Conservation (phyloP, 2,329 filamentous ascomycete species). For the Aspergillus jensenii region DNA sequence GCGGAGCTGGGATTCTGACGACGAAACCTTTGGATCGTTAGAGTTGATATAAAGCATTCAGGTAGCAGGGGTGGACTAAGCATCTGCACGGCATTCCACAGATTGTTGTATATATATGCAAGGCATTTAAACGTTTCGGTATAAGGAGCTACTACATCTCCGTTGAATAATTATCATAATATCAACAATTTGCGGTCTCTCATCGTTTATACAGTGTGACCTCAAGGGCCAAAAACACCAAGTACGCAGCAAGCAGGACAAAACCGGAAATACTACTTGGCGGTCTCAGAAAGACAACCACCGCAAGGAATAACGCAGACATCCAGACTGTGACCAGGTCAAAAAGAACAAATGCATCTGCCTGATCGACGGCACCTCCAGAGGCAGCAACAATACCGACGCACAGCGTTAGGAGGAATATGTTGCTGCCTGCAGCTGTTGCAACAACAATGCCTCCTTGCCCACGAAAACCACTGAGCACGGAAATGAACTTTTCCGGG, state of each 20-base stretch:
- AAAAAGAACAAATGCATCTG: slow-evolving; percentile 23
- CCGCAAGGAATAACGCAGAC: slow-evolving; percentile 14
- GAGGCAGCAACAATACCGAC: slow-evolving; percentile 33
- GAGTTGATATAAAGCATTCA: too few species aligned
- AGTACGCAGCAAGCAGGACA: slow-evolving; percentile 32
- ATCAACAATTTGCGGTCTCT: too few species aligned
- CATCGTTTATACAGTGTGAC: slow-evolving; percentile 26
- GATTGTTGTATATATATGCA: too few species aligned
- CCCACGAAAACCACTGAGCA: slow-evolving; percentile 49
- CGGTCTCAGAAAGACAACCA: slow-evolving; percentile 18
- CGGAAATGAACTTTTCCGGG: slow-evolving; percentile 54
- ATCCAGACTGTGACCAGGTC: slow-evolving; percentile 25
- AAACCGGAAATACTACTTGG: slow-evolving; percentile 18
- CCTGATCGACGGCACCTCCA: neutral
- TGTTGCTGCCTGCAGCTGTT: slow-evolving; percentile 55
- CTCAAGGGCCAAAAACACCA: slow-evolving; percentile 36
- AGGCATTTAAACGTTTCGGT: too few species aligned
- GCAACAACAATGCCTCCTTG: slow-evolving; percentile 53
- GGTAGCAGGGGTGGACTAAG: too few species aligned
- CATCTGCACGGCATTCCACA: too few species aligned
- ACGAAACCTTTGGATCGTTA: too few species aligned
- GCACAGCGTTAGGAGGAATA: slow-evolving; percentile 55
- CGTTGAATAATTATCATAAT: too few species aligned
- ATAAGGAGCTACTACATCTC: too few species aligned
- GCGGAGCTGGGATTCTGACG: too few species aligned